These are phyloP conservation scores for Pseudogymnoascus sp. DNA, from an alignment of 2,329 filamentous ascomycete genomes.

Conservation along the genomic window DNA sequence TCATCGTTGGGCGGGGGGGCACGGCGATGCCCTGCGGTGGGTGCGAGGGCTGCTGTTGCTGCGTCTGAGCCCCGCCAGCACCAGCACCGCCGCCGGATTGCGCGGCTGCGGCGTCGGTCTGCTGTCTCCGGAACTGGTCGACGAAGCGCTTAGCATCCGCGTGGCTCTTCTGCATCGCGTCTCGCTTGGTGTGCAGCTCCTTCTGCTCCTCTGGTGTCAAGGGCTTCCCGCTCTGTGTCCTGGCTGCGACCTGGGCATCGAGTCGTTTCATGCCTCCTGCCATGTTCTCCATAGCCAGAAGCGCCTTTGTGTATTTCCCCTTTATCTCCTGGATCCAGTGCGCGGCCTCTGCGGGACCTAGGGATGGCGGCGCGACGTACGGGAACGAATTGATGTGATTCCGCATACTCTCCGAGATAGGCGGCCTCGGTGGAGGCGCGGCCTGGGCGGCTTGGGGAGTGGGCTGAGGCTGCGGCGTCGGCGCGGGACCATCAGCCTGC, in stretches of 20 bases:
- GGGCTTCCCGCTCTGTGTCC: slow-evolving; percentile 35
- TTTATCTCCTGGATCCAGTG: slow-evolving; percentile 43
- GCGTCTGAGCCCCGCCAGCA: too few species aligned
- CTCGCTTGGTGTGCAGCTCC: slow-evolving; percentile 36
- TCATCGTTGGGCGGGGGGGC: slow-evolving; percentile 23
- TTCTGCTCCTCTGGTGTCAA: slow-evolving; percentile 41
- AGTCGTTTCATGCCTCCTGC: slow-evolving; percentile 34
- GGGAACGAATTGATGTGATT: slow-evolving; percentile 41
- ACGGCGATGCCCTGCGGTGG: neutral
- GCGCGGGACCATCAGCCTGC: slow-evolving; percentile 12
- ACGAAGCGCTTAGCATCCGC: slow-evolving; percentile 41
- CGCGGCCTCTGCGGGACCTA: slow-evolving; percentile 34
- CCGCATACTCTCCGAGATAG: slow-evolving; percentile 28
- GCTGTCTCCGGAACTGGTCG: slow-evolving; percentile 36
- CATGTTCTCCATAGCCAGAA: slow-evolving; percentile 42
- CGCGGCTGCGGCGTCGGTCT: slow-evolving; percentile 21
- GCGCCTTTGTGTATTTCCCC: slow-evolving; percentile 38
- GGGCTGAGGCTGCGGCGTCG: slow-evolving; percentile 14
- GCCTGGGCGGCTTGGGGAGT: neutral
- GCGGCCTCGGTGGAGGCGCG: slow-evolving; percentile 10
- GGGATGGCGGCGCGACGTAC: slow-evolving; percentile 36
- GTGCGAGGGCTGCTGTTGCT: slow-evolving; percentile 9
- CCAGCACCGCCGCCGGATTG: too few species aligned
- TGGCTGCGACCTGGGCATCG: slow-evolving; percentile 36
- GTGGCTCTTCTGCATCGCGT: slow-evolving; percentile 37